Evolutionary conservation across 495 filamentous ascomycete species (phyloP).

Genomic region (Chaetomidium leptoderma): DNA sequence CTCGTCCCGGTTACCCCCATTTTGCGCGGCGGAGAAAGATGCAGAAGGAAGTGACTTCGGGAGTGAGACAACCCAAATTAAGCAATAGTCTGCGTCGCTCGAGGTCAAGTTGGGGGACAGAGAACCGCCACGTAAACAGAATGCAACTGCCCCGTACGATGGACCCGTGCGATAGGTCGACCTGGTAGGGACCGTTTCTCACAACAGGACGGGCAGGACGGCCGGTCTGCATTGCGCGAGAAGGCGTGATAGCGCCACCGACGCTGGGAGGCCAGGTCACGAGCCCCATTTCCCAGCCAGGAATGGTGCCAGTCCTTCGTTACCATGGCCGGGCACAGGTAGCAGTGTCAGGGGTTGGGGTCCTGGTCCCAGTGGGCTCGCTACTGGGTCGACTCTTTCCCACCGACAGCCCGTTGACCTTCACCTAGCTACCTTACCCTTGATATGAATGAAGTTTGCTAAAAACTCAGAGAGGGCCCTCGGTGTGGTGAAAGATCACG

Average conservation of each 20-base stretch:
- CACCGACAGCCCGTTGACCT: background rate
- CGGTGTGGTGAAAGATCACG: too few relatives aligned
- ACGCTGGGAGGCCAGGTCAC: slow-evolving; percentile 13
- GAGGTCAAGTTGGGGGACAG: slow-evolving; percentile 21
- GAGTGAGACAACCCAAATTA: slow-evolving; percentile 18
- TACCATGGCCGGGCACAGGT: background rate
- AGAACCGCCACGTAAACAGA: slow-evolving; percentile 26
- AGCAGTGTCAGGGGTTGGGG: background rate
- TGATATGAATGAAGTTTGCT: too few relatives aligned
- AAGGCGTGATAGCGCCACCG: slow-evolving; percentile 29
- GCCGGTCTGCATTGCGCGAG: slow-evolving; percentile 23
- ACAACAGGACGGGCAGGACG: background rate
- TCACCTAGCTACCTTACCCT: too few relatives aligned
- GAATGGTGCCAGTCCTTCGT: background rate
- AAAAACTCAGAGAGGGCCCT: too few relatives aligned
- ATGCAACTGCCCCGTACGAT: slow-evolving; percentile 16
- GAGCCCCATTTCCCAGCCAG: slow-evolving; percentile 12
- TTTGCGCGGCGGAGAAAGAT: background rate
- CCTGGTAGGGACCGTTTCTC: background rate
- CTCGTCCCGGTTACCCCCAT: slow-evolving; percentile 9
- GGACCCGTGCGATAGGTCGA: slow-evolving; percentile 8
- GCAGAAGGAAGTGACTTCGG: background rate
- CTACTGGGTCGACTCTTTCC: background rate
- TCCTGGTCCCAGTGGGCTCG: background rate
- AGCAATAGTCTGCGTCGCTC: slow-evolving; percentile 7